A percentile compares a stretch with the other conserved stretches of the same genome.
These are phyloP conservation scores for Cercis canadensis DNA, from an alignment of 306 rosid genomes.

Conservation along the genomic window DNA sequence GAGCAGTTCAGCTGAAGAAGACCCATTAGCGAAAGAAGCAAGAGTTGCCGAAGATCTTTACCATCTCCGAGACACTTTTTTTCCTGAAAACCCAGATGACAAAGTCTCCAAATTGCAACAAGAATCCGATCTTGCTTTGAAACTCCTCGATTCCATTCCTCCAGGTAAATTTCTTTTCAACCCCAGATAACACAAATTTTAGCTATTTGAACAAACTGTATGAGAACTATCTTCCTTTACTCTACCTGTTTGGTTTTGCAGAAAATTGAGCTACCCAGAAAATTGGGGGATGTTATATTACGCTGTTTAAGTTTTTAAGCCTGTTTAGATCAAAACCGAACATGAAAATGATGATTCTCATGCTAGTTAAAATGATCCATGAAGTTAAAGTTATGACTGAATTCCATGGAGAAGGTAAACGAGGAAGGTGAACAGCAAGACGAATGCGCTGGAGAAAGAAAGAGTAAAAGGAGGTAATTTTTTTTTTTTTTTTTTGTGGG, in stretches of 20 bases:
- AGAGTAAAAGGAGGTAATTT: too few relatives aligned
- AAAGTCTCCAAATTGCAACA: slow-evolving; percentile 58
- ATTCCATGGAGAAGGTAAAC: too few relatives aligned
- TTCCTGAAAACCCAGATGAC: slow-evolving; percentile 59
- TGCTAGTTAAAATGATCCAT: background rate
- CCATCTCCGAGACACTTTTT: slow-evolving; percentile 68
- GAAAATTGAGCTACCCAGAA: background rate
- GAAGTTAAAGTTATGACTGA: background rate
- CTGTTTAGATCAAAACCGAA: too few relatives aligned
- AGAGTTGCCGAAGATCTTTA: slow-evolving; percentile 71
- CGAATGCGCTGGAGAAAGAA: too few relatives aligned
- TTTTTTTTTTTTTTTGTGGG: too few relatives aligned
- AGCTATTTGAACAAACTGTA: too few relatives aligned
- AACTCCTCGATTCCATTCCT: slow-evolving; percentile 85
- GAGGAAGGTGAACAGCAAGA: too few relatives aligned
- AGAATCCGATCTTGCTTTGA: slow-evolving; percentile 74
- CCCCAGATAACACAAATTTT: background rate
- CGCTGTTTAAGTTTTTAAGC: too few relatives aligned
- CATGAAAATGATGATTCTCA: background rate
- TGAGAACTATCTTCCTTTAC: too few relatives aligned
- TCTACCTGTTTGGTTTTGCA: background rate
- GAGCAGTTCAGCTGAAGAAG: slow-evolving; percentile 51
- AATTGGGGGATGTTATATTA: too few relatives aligned
- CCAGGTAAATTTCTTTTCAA: slow-evolving; percentile 51
- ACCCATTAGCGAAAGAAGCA: slow-evolving; percentile 51